phyloP scores from a whole-genome alignment of 116 monocot species.

The Papilionanthe hybrid region DNA sequence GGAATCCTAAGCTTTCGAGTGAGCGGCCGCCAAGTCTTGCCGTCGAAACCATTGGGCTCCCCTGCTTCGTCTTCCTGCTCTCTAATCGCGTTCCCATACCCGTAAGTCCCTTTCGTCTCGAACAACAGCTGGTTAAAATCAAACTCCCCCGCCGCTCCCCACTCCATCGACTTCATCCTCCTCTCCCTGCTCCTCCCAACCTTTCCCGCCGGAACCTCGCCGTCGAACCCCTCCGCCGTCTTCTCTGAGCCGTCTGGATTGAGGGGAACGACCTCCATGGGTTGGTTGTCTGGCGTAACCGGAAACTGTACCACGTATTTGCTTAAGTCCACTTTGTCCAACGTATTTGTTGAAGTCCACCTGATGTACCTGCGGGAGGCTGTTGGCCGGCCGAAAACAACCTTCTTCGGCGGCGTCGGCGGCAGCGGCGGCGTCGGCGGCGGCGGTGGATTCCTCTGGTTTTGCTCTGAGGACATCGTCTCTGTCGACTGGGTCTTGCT shows the following conservation, averaged over 20 bases:
- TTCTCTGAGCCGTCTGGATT: conserved; percentile 10
- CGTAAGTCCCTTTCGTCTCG: no score
- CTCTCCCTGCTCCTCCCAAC: no score
- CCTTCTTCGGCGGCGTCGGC: neutral
- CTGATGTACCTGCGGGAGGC: conserved; percentile 33
- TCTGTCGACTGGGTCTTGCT: neutral
- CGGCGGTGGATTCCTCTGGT: neutral
- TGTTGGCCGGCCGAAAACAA: conserved; percentile 34
- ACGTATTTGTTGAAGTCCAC: conserved; percentile 32
- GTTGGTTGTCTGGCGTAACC: conserved; percentile 27
- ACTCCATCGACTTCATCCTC: no score
- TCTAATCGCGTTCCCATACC: no score
- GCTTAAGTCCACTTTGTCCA: conserved; percentile 18
- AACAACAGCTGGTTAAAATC: no score
- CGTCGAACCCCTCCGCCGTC: neutral
- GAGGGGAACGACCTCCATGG: conserved; percentile 10
- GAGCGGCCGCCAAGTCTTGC: conserved; percentile 58
- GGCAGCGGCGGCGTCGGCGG: neutral
- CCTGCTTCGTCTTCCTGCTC: no score
- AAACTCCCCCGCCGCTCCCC: no score
- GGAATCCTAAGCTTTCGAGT: conserved; percentile 52
- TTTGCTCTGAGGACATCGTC: neutral
- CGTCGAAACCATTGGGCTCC: conserved; percentile 24
- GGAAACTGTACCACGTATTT: conserved; percentile 23
- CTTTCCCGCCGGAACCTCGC: no score